Base-by-base conservation (phyloP, 345 rosid species). In the Hirschfeldia incana region DNA sequence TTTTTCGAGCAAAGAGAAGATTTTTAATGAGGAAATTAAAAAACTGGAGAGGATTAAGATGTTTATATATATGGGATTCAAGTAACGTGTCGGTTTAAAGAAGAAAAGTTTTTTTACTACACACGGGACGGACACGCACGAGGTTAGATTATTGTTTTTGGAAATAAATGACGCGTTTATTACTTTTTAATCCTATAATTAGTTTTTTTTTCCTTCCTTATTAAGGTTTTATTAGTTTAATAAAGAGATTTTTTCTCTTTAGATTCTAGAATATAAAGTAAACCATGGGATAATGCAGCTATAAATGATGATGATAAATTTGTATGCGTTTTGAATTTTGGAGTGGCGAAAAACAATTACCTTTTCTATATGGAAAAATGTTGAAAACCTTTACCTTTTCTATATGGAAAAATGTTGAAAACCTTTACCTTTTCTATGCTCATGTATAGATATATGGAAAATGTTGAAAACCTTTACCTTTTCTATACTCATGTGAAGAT, bases 111-210 rank as follows among this genome's bases (percentile, higher is more conserved):
- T 37, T 10, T 37, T 37, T 49, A 49, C 57, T 13, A 49, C 17
- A 15, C 81, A 72, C 81, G 81, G 81, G 9, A 8, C 1, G 0
- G 72, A 65, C 81, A 72, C 81, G 81, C 10, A 65, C 28, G 30
- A 65, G 15, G 28, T 53, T 5, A 53, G 11, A 65, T 53, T 15
- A 53, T 53, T 15, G 59, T 53, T 53, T 46, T 53, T 53, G 59
- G 59, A 53, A 53, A 53, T 67, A 16, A 29, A 28, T 28, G 76
- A 77, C 81, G 71, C 81, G 77, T 30, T 68, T 75, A 16, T 34
- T 12, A 0, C 17, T 28, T 28, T n/a, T 28, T 39, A 7, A 13
- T 16, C 17, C 64, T 28, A 60, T 10, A 44, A 37, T 66, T 75
- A 66, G 39, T n/a, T 27, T 16, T 15, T 46, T 46, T 49, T 49